Conservation (phyloP, 257 asterid genomes). For the Datura wrightii region DNA sequence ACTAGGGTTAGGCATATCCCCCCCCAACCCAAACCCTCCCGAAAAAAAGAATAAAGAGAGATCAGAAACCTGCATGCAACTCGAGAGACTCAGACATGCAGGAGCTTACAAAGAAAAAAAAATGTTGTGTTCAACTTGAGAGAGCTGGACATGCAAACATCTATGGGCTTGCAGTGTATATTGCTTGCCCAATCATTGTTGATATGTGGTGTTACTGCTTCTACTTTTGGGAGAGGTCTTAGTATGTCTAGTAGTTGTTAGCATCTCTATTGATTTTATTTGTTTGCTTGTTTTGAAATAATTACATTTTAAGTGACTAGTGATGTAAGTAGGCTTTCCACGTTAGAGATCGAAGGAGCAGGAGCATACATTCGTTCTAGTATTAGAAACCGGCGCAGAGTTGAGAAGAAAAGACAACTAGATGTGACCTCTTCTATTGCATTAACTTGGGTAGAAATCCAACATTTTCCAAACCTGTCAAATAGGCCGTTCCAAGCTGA, state of each 20-base stretch:
- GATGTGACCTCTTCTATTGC: background rate
- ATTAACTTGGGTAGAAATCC: constrained; percentile 12
- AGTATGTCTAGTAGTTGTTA: background rate
- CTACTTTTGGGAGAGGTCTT: background rate
- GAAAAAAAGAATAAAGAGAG: background rate
- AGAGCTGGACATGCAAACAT: background rate
- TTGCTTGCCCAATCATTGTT: background rate
- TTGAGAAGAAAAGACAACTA: background rate
- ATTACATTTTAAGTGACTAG: background rate
- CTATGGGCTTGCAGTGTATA: background rate
- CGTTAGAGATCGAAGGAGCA: background rate
- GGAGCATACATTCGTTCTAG: no score
- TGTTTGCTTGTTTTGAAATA: background rate
- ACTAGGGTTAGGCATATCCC: background rate
- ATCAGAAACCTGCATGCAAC: background rate
- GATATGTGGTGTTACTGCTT: background rate
- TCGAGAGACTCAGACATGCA: constrained; percentile 2
- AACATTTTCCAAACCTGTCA: background rate
- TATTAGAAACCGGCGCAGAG: background rate
- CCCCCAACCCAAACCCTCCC: no score
- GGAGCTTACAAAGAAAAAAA: background rate
- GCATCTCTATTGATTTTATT: background rate
- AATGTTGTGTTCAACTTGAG: background rate
- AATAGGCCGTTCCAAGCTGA: background rate
- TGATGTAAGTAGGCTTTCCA: background rate